A percentile compares a stretch with the other conserved stretches of the same genome.
These are phyloP conservation scores for Gloeostereum incarnatum DNA, from an alignment of 768 basidiomycete species.

Conservation along the genomic window DNA sequence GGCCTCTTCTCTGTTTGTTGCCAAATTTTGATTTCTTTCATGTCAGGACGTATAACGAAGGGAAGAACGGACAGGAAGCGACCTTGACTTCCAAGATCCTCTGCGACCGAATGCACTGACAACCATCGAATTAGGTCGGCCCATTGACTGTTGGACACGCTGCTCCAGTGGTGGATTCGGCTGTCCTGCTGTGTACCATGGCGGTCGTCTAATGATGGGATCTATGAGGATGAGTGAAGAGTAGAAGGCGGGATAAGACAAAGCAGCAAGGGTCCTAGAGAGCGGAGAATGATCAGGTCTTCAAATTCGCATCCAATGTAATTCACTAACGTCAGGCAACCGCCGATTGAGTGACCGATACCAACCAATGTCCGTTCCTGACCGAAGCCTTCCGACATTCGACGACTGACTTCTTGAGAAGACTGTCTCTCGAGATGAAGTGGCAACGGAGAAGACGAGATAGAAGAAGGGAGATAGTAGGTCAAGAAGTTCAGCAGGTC, in stretches of 20 bases:
- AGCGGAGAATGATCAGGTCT: not conserved
- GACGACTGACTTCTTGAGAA: not conserved
- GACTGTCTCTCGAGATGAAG: slow-evolving; percentile 6
- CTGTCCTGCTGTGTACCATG: not conserved
- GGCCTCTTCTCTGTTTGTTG: not conserved
- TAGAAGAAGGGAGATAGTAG: slow-evolving; percentile 44
- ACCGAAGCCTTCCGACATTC: slow-evolving; percentile 20
- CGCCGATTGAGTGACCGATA: slow-evolving; percentile 57
- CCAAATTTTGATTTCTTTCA: not conserved
- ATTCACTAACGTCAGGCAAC: slow-evolving; percentile 36
- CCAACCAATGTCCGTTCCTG: slow-evolving; percentile 30
- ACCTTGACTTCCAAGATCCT: not conserved
- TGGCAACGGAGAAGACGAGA: slow-evolving; percentile 17
- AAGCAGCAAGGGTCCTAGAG: slow-evolving; percentile 24
- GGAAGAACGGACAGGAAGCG: not conserved
- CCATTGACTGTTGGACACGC: too few species aligned
- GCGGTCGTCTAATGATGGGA: slow-evolving; percentile 30
- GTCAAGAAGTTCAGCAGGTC: slow-evolving; percentile 46
- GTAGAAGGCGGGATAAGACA: slow-evolving; percentile 37
- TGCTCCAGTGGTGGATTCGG: not conserved
- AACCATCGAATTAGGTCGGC: not conserved
- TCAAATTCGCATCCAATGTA: not conserved
- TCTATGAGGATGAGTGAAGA: slow-evolving; percentile 41
- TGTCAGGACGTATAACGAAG: not conserved
- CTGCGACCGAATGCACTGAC: not conserved